Evolutionary conservation across 2,329 filamentous ascomycete genomes (phyloP), one percentile per base, ranked within the genome.

Genomic region (Hypoxylon sp.): DNA sequence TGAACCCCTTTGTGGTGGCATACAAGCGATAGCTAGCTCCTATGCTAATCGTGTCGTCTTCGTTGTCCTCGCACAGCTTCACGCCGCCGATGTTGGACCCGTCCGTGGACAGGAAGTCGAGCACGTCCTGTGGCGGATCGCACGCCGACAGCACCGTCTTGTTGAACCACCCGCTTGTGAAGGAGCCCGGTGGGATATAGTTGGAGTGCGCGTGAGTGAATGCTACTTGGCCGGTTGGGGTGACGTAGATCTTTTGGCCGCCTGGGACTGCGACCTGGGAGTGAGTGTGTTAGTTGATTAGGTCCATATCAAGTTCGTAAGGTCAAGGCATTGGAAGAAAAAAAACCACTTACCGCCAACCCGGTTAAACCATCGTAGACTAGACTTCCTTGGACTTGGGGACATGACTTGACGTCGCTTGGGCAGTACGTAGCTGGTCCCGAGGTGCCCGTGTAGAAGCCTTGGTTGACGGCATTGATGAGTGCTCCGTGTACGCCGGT

Each of bases 241-340:
- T 72, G 48, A 88, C 74, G 67, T 82, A 88, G 60, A 86, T 75
- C 49, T 75, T 69, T 62, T 89, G 84, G 17, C 86, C 85, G 19
- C 84, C 84, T 4, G 84, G 83, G 3, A 87, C 84, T 20, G 75
- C 64, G 21, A 82, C 77, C 70, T 74, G 29, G 1, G n/a, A n/a
- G n/a, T n/a, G n/a, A n/a, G n/a, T 29, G 42, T 17, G 34, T 45
- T 17, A 40, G 17, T n/a, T 16, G n/a, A 7, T n/a, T 19, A 11
- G 17, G 26, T 8, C n/a, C n/a, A n/a, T n/a, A n/a, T n/a, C n/a
- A n/a, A n/a, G n/a, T n/a, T n/a, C n/a, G n/a, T n/a, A n/a, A n/a
- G n/a, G n/a, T n/a, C n/a, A n/a, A n/a, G n/a, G n/a, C n/a, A n/a
- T n/a, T n/a, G n/a, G n/a, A n/a, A n/a, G n/a, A n/a, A n/a, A n/a